Percentiles rank a stretch among this genome's conserved stretches.
These are phyloP conservation scores for Alisma plantagoaquatica DNA, from an alignment of 106 monocot genomes.

Conservation along the genomic window DNA sequence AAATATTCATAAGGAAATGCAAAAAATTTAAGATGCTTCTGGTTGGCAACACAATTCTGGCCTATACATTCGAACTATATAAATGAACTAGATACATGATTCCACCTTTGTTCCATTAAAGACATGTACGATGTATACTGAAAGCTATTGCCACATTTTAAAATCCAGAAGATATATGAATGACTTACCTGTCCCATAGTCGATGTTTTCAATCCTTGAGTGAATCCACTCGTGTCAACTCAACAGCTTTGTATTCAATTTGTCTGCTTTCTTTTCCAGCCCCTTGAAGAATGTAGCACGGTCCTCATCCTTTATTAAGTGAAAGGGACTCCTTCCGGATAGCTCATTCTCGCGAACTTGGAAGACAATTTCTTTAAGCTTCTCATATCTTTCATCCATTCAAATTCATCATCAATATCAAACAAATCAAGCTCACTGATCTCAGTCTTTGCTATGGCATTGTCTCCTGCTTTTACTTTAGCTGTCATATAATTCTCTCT, in stretches of 20 bases:
- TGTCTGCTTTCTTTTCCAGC: constrained; percentile 61
- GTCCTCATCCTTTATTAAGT: constrained; percentile 53
- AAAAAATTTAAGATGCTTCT: no score
- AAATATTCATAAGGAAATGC: no score
- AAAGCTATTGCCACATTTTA: no score
- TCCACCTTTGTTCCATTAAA: no score
- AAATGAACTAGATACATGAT: no score
- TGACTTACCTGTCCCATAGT: constrained; percentile 60
- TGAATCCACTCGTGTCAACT: constrained; percentile 65
- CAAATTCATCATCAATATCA: constrained; percentile 43
- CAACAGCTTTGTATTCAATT: constrained; percentile 43
- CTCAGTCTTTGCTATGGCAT: constrained; percentile 13
- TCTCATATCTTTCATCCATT: constrained; percentile 86
- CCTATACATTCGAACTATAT: no score
- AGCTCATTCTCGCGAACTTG: constrained; percentile 76
- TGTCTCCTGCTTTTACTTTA: constrained; percentile 47
- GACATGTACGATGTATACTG: no score
- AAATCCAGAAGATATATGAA: not conserved
- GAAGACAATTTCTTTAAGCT: constrained; percentile 65
- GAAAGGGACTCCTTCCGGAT: constrained; percentile 64
- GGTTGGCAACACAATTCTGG: no score
- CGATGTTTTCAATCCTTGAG: constrained; percentile 74
- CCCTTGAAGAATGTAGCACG: constrained; percentile 50
- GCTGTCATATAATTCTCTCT: constrained; percentile 56
- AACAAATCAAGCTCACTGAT: constrained; percentile 38